Evolutionary conservation across 345 rosid genomes (phyloP).

Genomic region (Noccaea caerulescens): DNA sequence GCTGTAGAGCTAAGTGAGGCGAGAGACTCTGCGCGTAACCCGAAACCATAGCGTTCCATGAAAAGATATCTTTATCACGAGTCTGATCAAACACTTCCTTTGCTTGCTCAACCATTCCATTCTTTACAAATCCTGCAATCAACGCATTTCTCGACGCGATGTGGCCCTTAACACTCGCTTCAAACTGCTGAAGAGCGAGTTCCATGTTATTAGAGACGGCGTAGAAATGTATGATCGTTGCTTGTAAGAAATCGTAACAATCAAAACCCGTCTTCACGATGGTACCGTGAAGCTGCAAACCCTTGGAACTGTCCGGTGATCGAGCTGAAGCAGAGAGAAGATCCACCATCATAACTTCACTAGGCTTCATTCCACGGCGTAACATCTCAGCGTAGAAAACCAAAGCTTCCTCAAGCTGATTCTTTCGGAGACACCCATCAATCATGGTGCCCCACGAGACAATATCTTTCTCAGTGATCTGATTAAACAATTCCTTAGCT

Average conservation of each 20-base stretch:
- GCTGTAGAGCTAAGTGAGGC: constrained; percentile 58
- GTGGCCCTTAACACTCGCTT: constrained; percentile 55
- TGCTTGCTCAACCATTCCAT: constrained; percentile 65
- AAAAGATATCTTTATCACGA: constrained; percentile 70
- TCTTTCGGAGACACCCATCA: constrained; percentile 59
- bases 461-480: constrained; percentile 63
- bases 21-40: constrained; percentile 64
- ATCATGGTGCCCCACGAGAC: constrained; percentile 83
- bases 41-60: constrained; percentile 84
- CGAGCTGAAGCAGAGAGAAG: constrained; percentile 76
- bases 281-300: constrained; percentile 64
- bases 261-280: constrained; percentile 67
- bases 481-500: constrained; percentile 63
- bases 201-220: constrained; percentile 55
- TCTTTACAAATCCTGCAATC: constrained; percentile 64
- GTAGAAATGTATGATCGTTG: constrained; percentile 71
- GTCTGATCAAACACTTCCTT: constrained; percentile 59
- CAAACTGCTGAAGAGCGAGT: constrained; percentile 67
- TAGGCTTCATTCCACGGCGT: constrained; percentile 52
- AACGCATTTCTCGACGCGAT: constrained; percentile 71
- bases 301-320: constrained; percentile 45
- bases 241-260: constrained; percentile 64
- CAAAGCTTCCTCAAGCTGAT: constrained; percentile 62
- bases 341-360: constrained; percentile 72
- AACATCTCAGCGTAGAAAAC: constrained; percentile 58